Percentiles rank a stretch among this genome's conserved stretches.
Evolutionary conservation across 306 rosid species (phyloP).

Genomic region (Hylodesmum podocarpum): DNA sequence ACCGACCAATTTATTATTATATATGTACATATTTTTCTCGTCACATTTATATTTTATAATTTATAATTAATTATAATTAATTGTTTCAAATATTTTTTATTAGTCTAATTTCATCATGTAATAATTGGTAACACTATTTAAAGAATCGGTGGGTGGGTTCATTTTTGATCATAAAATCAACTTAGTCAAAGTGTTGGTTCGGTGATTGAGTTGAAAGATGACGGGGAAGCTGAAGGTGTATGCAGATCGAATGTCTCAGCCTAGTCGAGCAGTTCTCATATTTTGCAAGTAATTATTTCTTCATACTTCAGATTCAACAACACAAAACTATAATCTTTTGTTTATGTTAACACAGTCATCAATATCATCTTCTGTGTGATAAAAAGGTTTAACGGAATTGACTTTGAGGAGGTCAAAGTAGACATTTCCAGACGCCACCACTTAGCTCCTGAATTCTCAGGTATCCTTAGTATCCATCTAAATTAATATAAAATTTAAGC

Average conservation of each 20-base stretch:
- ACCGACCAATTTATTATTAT: no score
- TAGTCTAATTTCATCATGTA: no score
- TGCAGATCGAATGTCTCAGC: constrained; percentile 82
- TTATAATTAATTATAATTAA: no score
- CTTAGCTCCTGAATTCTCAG: constrained; percentile 53
- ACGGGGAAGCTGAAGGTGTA: constrained; percentile 62
- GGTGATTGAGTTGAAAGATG: not conserved
- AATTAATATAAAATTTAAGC: not conserved
- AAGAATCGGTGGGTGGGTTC: no score
- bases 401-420: constrained; percentile 61
- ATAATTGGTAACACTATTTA: no score
- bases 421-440: constrained; percentile 70
- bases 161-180: no score
- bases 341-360: no score
- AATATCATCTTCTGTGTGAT: not conserved
- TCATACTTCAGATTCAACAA: not conserved
- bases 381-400: constrained; percentile 59
- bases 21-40: no score
- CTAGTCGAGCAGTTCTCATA: constrained; percentile 75
- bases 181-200: not conserved
- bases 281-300: constrained; percentile 69
- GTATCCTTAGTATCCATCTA: constrained; percentile 26
- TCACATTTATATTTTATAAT: no score
- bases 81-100: no score
- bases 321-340: not conserved